phyloP scores from a whole-genome alignment of 306 rosid species.

The Prunus davidiana region DNA sequence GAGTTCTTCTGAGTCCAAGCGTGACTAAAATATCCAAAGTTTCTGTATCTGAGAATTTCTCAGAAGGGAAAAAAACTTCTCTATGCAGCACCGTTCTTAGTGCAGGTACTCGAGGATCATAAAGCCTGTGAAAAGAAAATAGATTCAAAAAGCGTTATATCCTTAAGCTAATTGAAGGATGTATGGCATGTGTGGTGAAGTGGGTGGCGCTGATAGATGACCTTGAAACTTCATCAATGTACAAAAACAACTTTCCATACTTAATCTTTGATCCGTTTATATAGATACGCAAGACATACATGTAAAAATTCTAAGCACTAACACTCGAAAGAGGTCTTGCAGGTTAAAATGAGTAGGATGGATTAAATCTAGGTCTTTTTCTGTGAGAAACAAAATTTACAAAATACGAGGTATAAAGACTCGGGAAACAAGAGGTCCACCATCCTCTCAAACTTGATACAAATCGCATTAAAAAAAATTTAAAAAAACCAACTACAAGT shows the following conservation, averaged over 20 bases:
- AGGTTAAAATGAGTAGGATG: not conserved
- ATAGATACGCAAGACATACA: not conserved
- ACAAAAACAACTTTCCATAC: too few relatives aligned
- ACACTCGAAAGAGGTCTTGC: not conserved
- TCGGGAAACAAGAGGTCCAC: not conserved
- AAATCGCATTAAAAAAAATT: not conserved
- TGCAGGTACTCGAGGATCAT: conserved; percentile 86
- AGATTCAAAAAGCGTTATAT: conserved; percentile 4
- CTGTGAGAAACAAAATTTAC: not conserved
- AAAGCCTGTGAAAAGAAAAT: conserved; percentile 66
- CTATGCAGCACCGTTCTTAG: conserved; percentile 59
- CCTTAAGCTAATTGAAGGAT: conserved; percentile 11
- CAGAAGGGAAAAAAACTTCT: conserved; percentile 79
- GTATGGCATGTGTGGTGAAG: not conserved
- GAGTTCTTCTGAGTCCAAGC: conserved; percentile 80
- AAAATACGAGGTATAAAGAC: not conserved
- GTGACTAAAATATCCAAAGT: conserved; percentile 67
- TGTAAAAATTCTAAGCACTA: not conserved
- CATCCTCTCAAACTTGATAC: not conserved
- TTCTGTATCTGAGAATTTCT: conserved; percentile 57
- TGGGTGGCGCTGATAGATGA: not conserved
- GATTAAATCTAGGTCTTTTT: not conserved
- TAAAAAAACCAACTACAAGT: not conserved
- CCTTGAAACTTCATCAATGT: not conserved
- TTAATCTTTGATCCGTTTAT: too few relatives aligned